Evolutionary conservation across 192 early-diverging fungal species (phyloP).

Genomic region (Entomortierella beljakovae): DNA sequence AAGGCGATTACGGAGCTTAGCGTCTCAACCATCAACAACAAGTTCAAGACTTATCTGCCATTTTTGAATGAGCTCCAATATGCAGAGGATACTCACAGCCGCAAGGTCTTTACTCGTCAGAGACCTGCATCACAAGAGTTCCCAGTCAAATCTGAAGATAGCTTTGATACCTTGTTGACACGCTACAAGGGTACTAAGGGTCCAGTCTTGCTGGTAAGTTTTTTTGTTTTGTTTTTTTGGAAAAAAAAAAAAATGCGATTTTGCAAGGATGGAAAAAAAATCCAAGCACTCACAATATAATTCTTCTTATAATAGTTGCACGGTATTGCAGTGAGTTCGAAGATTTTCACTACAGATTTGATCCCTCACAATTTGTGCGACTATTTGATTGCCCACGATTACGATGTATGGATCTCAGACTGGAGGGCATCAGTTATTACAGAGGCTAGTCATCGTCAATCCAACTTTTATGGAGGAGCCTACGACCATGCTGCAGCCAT

Average conservation of each 20-base stretch:
- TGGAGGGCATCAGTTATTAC: conserved; percentile 46
- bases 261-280: too few relatives aligned
- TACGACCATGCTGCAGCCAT: conserved; percentile 52
- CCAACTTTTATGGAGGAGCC: conserved; percentile 27
- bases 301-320: conserved; percentile 36
- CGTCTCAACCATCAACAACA: conserved; percentile 15
- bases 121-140: conserved; percentile 21
- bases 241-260: background rate
- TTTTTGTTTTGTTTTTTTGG: background rate
- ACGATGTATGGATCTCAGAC: conserved; percentile 61
- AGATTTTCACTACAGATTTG: conserved; percentile 56
- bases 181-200: conserved; percentile 57
- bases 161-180: conserved; percentile 36
- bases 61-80: conserved; percentile 54
- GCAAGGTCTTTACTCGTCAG: conserved; percentile 37
- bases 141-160: conserved; percentile 45
- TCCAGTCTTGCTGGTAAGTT: conserved; percentile 58
- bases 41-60: conserved; percentile 34
- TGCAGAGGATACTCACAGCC: conserved; percentile 41
- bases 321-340: conserved; percentile 52
- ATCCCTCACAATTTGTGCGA: conserved; percentile 54
- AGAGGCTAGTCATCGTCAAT: conserved; percentile 37
- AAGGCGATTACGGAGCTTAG: conserved; percentile 28
- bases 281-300: background rate
- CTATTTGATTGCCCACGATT: conserved; percentile 53